Evolutionary conservation across 2,329 filamentous ascomycete genomes (phyloP), one percentile per base, ranked within the genome.

Genomic region (Penicillium griseofulvum): DNA sequence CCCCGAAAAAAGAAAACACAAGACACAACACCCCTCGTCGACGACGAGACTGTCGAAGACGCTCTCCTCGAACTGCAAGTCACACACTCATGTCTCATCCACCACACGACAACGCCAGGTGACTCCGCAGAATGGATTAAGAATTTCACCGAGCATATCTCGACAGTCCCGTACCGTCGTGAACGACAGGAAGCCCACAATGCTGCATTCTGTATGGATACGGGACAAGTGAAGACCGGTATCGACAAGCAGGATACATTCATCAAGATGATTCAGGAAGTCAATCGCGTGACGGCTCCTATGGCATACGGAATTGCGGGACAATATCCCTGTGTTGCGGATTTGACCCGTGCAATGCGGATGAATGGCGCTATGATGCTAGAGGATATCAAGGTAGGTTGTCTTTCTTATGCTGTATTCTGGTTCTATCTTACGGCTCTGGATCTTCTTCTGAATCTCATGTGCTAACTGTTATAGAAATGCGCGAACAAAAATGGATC

Each of bases 81-180:
- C 6, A 71, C 81, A 24, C 85, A 92, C 70, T 76, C 78, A 5
- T 83, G 83, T 22, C 75, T 90, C 4, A 84, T 92, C 42, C 87
- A 91, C 68, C 88, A 93, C 68, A 89, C 87, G 1, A 73, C 71
- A 14, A 72, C 76, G 2, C 65, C 81, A 0, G 67, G 82, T 0
- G 87, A 91, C 65, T 89, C 87, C 1, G 87, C 88, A 2, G 82
- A 87, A 62, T 90, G 88, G 87, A 84, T 92, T 29, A 77, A 81
- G 29, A 78, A 82, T 33, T 90, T 92, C 65, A 93, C 90, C 0
- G 87, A 91, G 65, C 87, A 93, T 68, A 86, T 93, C 46, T 88
- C 87, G 8, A 89, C 86, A 1, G 84, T 88, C 22, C 89, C 88
- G 0, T 92, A 92, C 71, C 83, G 84, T 14, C 69, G 66, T 7